Base-by-base conservation (phyloP, 257 asterid species). In the Solanum clarkiae region DNA sequence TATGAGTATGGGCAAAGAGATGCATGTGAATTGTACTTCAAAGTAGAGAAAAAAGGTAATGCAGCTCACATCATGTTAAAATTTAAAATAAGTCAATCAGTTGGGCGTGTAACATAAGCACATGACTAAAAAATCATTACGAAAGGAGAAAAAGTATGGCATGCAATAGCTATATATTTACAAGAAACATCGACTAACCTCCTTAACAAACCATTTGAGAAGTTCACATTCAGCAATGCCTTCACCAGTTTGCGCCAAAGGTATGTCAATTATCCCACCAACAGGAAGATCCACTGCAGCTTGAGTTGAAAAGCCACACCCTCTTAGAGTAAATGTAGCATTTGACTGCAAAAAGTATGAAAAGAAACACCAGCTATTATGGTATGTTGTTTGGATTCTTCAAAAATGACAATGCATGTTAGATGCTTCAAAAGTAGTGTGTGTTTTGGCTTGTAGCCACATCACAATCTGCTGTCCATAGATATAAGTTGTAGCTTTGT, bases 191-290 rank as follows among this genome's bases (percentile, higher is more conserved):
- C 80, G 66, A 82, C 95, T 90, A 85, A 96, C 99, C 99, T 95
- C 99, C 85, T 91, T 85, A 81, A 96, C 97, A 81, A 95, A 96
- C 99, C 99, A 96, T 87, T 93, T 89, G 74, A 96, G 95, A 85
- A 96, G 98, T 88, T 96, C 99, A 85, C 99, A 96, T 88, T 96
- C 99, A 14, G 99, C 99, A 84, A 96, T 96, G 54, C 99, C 99
- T 94, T 96, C 99, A 51, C 99, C 99, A 0, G 99, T 96, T 93
- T 96, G 99, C 0, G 99, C 99, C 91, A 96, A 90, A 56, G 98
- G 98, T 56, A 96, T 93, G 59, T 94, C 98, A 83, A 96, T 89
- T 59, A 92, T 82, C 36, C 96, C 96, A 13, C 84, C 90, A 49
- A 45, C 86, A 24, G 91, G 90, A 89, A 77, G 87, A 91, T 92